Evolutionary conservation across 352 stramenopile species (phyloP).

Genomic region (Phytophthora pisi): DNA sequence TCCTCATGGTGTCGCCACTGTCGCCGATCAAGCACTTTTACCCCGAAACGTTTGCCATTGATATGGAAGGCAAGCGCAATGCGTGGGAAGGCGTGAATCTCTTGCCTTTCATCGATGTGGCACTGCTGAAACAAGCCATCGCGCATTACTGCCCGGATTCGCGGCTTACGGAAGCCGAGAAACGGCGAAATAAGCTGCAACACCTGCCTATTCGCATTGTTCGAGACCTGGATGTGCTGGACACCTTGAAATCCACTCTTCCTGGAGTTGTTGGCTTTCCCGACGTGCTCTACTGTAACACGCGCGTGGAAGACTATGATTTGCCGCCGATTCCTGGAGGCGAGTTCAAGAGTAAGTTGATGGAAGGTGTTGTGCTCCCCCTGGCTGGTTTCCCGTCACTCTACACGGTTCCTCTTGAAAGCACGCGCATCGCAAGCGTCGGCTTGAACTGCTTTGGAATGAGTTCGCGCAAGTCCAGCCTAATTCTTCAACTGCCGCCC

Average conservation of each 20-base stretch:
- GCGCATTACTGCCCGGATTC: conserved; percentile 89
- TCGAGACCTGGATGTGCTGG: conserved; percentile 76
- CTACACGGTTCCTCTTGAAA: conserved; percentile 62
- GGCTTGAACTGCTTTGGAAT: conserved; percentile 96
- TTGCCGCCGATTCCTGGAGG: conserved; percentile 61
- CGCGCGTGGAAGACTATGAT: conserved; percentile 58
- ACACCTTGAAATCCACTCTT: conserved; percentile 73
- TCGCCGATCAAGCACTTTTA: conserved; percentile 98
- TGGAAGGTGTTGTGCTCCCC: conserved; percentile 74
- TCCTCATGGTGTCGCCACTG: conserved; percentile 95
- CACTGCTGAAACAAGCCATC: conserved; percentile 92
- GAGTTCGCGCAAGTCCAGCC: conserved; percentile 72
- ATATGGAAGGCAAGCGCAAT: conserved; percentile 93
- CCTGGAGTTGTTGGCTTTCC: conserved; percentile 66
- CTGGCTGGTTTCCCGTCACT: conserved; percentile 81
- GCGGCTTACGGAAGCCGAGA: conserved; percentile 91
- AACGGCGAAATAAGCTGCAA: conserved; percentile 87
- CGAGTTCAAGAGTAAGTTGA: conserved; percentile 75
- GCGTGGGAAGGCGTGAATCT: conserved; percentile 99
- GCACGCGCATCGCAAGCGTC: conserved; percentile 67
- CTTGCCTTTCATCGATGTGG: conserved; percentile 98
- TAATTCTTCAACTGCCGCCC: conserved; percentile 69
- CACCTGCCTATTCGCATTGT: conserved; percentile 80
- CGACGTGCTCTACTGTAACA: conserved; percentile 72
- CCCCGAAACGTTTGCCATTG: conserved; percentile 81